phyloP scores from a whole-genome alignment of 177 flowering plant genomes.

The Vitis hybrid region DNA sequence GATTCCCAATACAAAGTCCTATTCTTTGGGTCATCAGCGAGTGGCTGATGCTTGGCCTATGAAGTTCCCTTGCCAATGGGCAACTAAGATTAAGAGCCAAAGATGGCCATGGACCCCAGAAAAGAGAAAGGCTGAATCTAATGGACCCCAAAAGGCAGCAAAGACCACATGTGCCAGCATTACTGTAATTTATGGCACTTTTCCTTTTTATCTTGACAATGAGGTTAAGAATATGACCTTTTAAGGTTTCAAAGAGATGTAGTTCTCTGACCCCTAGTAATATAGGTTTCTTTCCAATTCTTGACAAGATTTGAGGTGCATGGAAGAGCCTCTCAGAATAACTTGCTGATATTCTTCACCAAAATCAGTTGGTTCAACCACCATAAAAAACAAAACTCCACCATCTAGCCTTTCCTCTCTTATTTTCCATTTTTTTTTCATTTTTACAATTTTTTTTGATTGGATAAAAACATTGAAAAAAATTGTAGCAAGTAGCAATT shows the following conservation, averaged over 20 bases:
- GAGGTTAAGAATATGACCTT: not conserved
- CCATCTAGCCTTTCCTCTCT: not conserved
- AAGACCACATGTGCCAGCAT: not conserved
- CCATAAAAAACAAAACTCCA: constrained; percentile 1
- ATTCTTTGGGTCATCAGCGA: constrained; percentile 1
- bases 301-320: not conserved
- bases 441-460: not conserved
- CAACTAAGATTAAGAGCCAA: constrained; percentile 7
- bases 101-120: constrained; percentile 6
- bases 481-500: not conserved
- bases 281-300: no score
- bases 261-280: no score
- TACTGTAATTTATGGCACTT: not conserved
- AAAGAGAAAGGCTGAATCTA: not conserved
- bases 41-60: not conserved
- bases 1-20: no score
- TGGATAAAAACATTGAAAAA: not conserved
- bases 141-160: not conserved
- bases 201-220: not conserved
- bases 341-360: not conserved
- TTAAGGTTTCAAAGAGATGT: not conserved
- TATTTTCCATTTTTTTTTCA: not conserved
- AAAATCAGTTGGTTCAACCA: not conserved
- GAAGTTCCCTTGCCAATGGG: constrained; percentile 21
- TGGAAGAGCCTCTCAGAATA: not conserved